phyloP scores from a whole-genome alignment of 2,329 filamentous ascomycete genomes.

The Colletotrichum orchidophilum region DNA sequence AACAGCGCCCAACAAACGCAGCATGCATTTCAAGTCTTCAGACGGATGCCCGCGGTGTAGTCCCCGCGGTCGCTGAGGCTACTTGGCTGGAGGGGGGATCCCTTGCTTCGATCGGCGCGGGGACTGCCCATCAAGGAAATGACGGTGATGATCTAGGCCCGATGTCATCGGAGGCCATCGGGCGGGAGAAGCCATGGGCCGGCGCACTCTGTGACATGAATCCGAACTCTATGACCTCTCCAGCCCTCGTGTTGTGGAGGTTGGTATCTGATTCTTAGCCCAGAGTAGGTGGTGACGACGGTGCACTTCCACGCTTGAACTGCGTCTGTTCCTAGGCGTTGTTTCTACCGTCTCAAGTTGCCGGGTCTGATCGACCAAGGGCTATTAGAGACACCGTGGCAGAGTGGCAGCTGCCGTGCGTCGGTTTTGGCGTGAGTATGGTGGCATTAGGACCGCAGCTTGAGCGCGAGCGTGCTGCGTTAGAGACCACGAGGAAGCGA shows the following conservation, averaged over 20 bases:
- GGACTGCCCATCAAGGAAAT: constrained; percentile 8
- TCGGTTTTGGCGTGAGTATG: neutral
- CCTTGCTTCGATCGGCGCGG: constrained; percentile 9
- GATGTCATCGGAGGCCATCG: constrained; percentile 23
- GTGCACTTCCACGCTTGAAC: neutral
- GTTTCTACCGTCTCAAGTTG: neutral
- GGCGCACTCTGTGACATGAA: constrained; percentile 14
- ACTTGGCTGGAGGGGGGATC: neutral
- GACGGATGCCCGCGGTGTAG: constrained; percentile 3
- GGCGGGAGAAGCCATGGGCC: constrained; percentile 19
- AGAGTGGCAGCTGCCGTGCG: constrained; percentile 8
- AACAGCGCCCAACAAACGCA: constrained; percentile 1
- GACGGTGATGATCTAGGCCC: constrained; percentile 14
- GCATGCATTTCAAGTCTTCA: neutral
- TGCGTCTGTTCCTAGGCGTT: neutral
- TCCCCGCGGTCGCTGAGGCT: constrained; percentile 8
- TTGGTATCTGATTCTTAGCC: neutral
- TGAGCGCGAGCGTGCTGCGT: neutral
- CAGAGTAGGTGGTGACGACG: constrained; percentile 8
- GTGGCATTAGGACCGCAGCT: neutral
- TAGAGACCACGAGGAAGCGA: neutral
- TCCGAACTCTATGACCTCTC: constrained; percentile 12
- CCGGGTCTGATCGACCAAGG: neutral
- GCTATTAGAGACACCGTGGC: neutral
- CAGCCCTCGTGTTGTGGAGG: neutral